Base-by-base conservation (phyloP, 805 yeast species). In the Starmera caribaea region DNA sequence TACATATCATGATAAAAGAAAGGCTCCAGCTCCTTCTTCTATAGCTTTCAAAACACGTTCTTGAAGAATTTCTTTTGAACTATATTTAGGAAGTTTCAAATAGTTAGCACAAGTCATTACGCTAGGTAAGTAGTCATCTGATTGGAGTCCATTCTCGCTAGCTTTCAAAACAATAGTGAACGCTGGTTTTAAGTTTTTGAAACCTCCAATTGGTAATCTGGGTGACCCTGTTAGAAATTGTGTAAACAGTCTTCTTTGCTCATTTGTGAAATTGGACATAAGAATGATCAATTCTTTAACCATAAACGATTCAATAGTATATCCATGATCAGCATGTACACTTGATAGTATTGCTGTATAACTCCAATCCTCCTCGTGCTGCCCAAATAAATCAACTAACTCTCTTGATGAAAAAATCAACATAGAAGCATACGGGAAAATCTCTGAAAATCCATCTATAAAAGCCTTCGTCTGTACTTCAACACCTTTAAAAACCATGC, bases 101-200 rank as follows among this genome's bases (percentile, higher is more conserved):
- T 90, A 92, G 56, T 90, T 90, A 3, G 95, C 97, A 66, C 98
- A 90, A 0, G 98, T 90, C 98, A 90, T 90, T 3, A 92, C 98
- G 61, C 96, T 86, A 2, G 98, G 97, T 41, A 92, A 66, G 53
- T 81, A 88, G 44, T 79, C 87, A 58, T 90, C 95, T 5, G 84
- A 72, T 11, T 63, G 59, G 21, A 74, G 55, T 0, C 79, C 81
- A 36, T 73, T 78, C 38, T 90, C 97, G n/a, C 81, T 71, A 42
- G 73, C 79, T 54, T 86, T 88, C 44, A 86, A 63, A 2, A 92
- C 97, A 30, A 92, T 88, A 0, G 97, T 90, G 36, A 90, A 70
- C 39, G 73, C 81, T 0, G 98, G 98, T 35, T 73, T 70, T 40
- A 90, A 64, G 0, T 83, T 73, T 49, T 81, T 81, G 65, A 90